Percentiles rank a stretch among this genome's conserved stretches.
These are phyloP conservation scores for Botrytis paeoniae DNA, from an alignment of 2,329 filamentous ascomycete species.

Conservation along the genomic window DNA sequence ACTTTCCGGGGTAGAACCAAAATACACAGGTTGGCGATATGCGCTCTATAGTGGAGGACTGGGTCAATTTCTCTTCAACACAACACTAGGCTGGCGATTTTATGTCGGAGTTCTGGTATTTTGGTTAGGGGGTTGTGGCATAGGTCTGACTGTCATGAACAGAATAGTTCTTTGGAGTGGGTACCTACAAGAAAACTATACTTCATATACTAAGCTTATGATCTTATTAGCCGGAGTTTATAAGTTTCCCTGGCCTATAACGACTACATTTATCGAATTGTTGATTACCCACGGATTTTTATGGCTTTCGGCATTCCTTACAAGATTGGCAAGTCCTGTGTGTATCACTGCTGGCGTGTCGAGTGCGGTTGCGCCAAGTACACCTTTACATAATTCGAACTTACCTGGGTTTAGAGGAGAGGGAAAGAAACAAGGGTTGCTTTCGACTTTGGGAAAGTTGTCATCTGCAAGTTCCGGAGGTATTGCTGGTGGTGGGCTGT, in stretches of 20 bases:
- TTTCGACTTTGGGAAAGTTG: constrained; percentile 30
- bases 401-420: constrained; percentile 35
- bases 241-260: constrained; percentile 52
- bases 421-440: constrained; percentile 33
- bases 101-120: constrained; percentile 48
- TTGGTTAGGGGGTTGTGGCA: constrained; percentile 47
- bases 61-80: constrained; percentile 48
- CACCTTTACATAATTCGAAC: constrained; percentile 38
- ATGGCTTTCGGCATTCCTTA: constrained; percentile 46
- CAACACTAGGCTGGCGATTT: constrained; percentile 46
- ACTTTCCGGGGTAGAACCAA: constrained; percentile 31
- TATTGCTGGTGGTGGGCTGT: constrained; percentile 52
- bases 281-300: constrained; percentile 49
- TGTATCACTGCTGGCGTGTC: constrained; percentile 40
- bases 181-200: constrained; percentile 36
- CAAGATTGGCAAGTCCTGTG: constrained; percentile 44
- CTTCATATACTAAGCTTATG: constrained; percentile 35
- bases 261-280: constrained; percentile 49
- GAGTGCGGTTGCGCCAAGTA: constrained; percentile 45
- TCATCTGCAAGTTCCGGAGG: constrained; percentile 42
- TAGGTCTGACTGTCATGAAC: constrained; percentile 49
- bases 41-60: constrained; percentile 43
- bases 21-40: constrained; percentile 37
- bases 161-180: constrained; percentile 48
- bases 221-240: constrained; percentile 43